These are phyloP conservation scores for Cyberlindnera sargentensis DNA, from an alignment of 805 yeast genomes.

Conservation along the genomic window DNA sequence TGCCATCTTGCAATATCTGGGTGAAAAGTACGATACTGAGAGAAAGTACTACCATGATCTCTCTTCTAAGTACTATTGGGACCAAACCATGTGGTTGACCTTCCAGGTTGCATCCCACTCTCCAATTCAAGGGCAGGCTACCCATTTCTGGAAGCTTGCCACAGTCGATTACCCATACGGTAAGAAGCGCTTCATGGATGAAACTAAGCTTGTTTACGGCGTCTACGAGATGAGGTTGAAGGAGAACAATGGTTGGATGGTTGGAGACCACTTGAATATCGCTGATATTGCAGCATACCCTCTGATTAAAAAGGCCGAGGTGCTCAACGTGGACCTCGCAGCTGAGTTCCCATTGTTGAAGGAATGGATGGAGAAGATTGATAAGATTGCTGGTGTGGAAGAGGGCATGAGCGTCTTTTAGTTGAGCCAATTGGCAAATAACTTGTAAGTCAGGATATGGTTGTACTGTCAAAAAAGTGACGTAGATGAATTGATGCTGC, in stretches of 20 bases:
- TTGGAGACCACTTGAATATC: constrained; percentile 50
- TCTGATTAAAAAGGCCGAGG: constrained; percentile 31
- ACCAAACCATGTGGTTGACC: constrained; percentile 43
- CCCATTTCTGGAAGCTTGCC: constrained; percentile 39
- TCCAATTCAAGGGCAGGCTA: constrained; percentile 58
- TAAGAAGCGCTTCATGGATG: constrained; percentile 42
- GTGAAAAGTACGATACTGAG: constrained; percentile 53
- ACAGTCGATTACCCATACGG: constrained; percentile 49
- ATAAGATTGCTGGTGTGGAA: constrained; percentile 27
- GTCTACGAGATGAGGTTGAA: constrained; percentile 46
- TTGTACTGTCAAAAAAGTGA: no score
- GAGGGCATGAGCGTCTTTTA: constrained; percentile 5
- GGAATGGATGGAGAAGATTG: constrained; percentile 34
- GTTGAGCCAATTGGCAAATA: no score
- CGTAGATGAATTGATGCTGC: no score
- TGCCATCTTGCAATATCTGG: constrained; percentile 53
- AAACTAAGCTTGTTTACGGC: constrained; percentile 45
- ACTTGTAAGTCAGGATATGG: no score
- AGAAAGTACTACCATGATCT: constrained; percentile 31
- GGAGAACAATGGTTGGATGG: constrained; percentile 47
- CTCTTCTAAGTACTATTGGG: constrained; percentile 40
- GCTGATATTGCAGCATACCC: constrained; percentile 50
- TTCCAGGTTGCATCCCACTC: constrained; percentile 56
- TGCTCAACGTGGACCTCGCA: constrained; percentile 23
- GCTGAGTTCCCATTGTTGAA: constrained; percentile 32